Base-by-base conservation (phyloP, 176 grass and related monocot species). In the Phoenix dactylifera region DNA sequence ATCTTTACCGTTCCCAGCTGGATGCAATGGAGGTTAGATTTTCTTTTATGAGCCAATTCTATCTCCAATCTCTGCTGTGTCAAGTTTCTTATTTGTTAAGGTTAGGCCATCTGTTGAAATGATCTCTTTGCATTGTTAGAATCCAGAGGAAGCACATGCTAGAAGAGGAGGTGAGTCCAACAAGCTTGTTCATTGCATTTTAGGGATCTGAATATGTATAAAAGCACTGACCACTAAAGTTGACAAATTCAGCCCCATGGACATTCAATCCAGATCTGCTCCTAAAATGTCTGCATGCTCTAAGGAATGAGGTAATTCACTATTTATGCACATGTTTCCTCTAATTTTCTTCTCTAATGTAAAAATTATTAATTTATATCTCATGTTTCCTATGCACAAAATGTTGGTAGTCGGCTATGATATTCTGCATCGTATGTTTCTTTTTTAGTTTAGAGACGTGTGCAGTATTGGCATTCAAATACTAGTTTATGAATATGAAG, bases 61-160 rank as follows among this genome's bases (percentile, higher is more conserved):
- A 4, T 58, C 22, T 54, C 25, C 55, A 22, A 19, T 64, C 67
- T n/a, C 1, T 24, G 24, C 55, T 66, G 5, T 1, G 28, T 6
- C 28, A 16, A 18, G 77, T 32, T 55, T 35, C 35, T 44, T 12
- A 10, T 12, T 12, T 44, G 35, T 44, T 44, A 12, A 44, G 32
- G 7, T 35, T 7, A 35, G 6, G 32, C 32, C 32, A 10, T 35
- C 32, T 35, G 32, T 35, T 35, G 32, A 35, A 44, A 44, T 44
- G 35, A 44, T 44, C 35, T 44, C 35, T 12, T 44, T 44, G 6
- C 35, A 12, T 44, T 44, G 35, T 6, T 85, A 97, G 92, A 65
- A 97, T 88, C 87, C 83, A 65, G 82, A 85, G 44, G 92, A 97
- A 88, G 87, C 87, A 60, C 83, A 97, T 80, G 92, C 92, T 77